Conservation (phyloP, 2,329 filamentous ascomycete species). For the Cladosporium sp. region DNA sequence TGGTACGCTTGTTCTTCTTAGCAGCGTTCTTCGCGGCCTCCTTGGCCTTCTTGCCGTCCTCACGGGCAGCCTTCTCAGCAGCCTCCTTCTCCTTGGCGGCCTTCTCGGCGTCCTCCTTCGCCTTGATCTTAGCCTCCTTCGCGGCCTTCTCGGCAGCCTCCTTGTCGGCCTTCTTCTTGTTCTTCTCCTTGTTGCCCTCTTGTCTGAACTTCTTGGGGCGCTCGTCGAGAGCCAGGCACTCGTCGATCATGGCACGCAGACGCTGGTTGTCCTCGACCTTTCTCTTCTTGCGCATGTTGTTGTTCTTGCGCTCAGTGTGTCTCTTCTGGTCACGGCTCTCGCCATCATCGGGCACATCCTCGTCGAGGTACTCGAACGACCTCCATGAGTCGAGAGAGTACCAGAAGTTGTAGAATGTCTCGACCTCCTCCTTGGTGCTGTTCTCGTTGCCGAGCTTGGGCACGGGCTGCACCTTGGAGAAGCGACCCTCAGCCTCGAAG, state of each 20-base stretch:
- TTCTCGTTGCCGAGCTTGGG: conserved; percentile 83
- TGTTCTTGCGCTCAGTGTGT: conserved; percentile 97
- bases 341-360: conserved; percentile 98
- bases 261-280: conserved; percentile 97
- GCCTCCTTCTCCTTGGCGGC: conserved; percentile 79
- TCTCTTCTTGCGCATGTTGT: conserved; percentile 97
- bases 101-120: conserved; percentile 72
- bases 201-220: conserved; percentile 97
- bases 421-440: conserved; percentile 83
- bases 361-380: conserved; percentile 96
- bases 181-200: conserved; percentile 88
- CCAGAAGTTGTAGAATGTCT: conserved; percentile 99
- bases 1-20: conserved; percentile 99
- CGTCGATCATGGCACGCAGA: conserved; percentile 85
- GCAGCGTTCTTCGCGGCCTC: conserved; percentile 97
- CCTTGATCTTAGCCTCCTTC: conserved; percentile 79
- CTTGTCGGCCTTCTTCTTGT: conserved; percentile 88
- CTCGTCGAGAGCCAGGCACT: conserved; percentile 80
- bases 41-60: conserved; percentile 91
- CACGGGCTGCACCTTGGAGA: conserved; percentile 88
- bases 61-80: conserved; percentile 79
- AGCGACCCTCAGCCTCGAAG: conserved; percentile 89
- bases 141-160: conserved; percentile 89
- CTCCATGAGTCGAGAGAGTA: conserved; percentile 99
- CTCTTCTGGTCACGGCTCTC: conserved; percentile 99